Evolutionary conservation across 306 rosid species (phyloP).

Genomic region (Castanospermum australe): DNA sequence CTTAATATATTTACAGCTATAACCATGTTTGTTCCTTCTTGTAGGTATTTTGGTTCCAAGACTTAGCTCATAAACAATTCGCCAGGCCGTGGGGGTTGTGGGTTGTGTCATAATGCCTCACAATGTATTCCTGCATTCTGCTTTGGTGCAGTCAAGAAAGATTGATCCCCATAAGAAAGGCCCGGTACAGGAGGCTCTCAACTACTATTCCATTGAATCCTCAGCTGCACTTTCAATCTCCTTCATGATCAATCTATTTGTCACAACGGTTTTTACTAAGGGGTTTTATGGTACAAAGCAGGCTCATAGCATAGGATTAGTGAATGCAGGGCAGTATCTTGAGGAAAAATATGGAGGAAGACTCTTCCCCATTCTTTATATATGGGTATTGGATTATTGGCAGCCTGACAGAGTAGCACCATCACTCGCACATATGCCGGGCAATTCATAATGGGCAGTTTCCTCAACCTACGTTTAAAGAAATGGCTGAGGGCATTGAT

Average conservation of each 20-base stretch:
- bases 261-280: constrained; percentile 78
- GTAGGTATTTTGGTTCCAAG: constrained; percentile 81
- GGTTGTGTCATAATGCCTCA: constrained; percentile 95
- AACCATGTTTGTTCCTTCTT: constrained; percentile 25
- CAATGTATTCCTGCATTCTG: constrained; percentile 87
- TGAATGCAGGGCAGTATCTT: constrained; percentile 86
- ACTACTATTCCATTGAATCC: constrained; percentile 82
- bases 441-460: constrained; percentile 95
- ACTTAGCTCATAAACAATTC: constrained; percentile 77
- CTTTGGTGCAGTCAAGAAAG: constrained; percentile 86
- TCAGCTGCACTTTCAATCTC: constrained; percentile 68
- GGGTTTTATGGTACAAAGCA: constrained; percentile 71
- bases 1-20: neutral
- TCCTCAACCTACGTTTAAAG: constrained; percentile 83
- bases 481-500: constrained; percentile 91
- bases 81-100: constrained; percentile 92
- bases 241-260: constrained; percentile 77
- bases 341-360: constrained; percentile 85
- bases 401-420: constrained; percentile 93
- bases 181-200: constrained; percentile 82
- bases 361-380: constrained; percentile 76
- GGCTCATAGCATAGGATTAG: constrained; percentile 73
- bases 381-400: constrained; percentile 88
- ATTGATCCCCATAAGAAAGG: constrained; percentile 64
- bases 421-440: constrained; percentile 92